phyloP scores from a whole-genome alignment of 257 asterid genomes.

The Nicotiana attenuata region DNA sequence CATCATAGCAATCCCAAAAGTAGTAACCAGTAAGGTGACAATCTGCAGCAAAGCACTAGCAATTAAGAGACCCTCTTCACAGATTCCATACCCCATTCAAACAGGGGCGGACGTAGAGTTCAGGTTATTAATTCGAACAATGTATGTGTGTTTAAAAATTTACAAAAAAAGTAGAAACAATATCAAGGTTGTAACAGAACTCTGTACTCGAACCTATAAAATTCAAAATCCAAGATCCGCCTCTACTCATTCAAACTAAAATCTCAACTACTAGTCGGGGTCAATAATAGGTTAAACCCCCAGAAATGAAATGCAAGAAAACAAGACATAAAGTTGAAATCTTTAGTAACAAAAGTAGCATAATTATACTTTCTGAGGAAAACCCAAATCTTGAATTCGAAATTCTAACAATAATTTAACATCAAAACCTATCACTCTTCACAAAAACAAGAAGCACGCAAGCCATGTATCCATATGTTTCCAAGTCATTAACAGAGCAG shows the following conservation, averaged over 20 bases:
- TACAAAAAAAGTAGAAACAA: too few relatives aligned
- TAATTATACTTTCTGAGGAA: background rate
- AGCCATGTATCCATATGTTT: background rate
- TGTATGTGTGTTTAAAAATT: too few relatives aligned
- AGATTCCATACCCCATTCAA: too few relatives aligned
- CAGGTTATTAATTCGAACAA: too few relatives aligned
- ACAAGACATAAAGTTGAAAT: background rate
- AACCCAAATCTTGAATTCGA: background rate
- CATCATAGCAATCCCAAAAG: slow-evolving; percentile 13
- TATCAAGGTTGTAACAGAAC: too few relatives aligned
- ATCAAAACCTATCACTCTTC: background rate
- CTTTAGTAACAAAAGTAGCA: background rate
- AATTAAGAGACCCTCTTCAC: background rate
- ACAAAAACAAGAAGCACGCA: background rate
- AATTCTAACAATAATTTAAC: background rate
- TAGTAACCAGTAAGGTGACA: background rate
- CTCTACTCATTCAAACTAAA: background rate
- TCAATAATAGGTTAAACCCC: background rate
- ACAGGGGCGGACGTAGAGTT: too few relatives aligned
- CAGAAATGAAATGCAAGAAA: background rate
- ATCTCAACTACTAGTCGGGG: background rate
- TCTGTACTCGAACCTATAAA: too few relatives aligned
- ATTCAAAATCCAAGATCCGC: too few relatives aligned
- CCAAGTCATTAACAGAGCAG: background rate
- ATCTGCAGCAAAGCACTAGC: background rate